Evolutionary conservation across 805 yeast species (phyloP).

Genomic region (Pichia rugopelliculosa): DNA sequence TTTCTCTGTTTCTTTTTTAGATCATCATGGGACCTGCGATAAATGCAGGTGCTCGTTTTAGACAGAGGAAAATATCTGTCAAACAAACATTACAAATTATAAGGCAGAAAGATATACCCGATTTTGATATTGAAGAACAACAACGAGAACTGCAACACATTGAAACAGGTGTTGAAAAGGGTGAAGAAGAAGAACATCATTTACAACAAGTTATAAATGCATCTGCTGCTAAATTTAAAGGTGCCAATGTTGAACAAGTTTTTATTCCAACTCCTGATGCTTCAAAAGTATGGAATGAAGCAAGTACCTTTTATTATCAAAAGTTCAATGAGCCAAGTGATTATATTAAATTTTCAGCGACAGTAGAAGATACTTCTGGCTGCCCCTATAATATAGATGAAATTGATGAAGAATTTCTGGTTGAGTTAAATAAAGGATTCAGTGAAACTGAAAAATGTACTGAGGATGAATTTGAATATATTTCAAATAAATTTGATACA

Average conservation of each 20-base stretch:
- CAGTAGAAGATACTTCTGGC: constrained; percentile 92
- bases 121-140: constrained; percentile 66
- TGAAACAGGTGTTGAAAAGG: constrained; percentile 97
- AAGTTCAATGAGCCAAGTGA: constrained; percentile 64
- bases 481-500: constrained; percentile 67
- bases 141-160: constrained; percentile 84
- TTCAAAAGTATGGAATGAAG: constrained; percentile 73
- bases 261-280: constrained; percentile 98
- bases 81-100: constrained; percentile 78
- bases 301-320: constrained; percentile 60
- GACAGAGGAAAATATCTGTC: constrained; percentile 91
- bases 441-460: constrained; percentile 36
- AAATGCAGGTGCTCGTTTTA: constrained; percentile 62
- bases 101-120: constrained; percentile 73
- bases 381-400: constrained; percentile 88
- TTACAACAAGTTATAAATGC: constrained; percentile 85
- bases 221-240: constrained; percentile 57
- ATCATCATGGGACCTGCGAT: constrained; percentile 29
- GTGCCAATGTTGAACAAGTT: constrained; percentile 44
- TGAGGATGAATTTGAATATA: constrained; percentile 80
- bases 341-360: constrained; percentile 84
- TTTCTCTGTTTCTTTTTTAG: not conserved
- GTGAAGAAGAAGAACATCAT: constrained; percentile 96
- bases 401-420: constrained; percentile 64
- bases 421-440: constrained; percentile 31